Conservation (phyloP, 805 yeast genomes). For the Grigorovia yakushimaensis region DNA sequence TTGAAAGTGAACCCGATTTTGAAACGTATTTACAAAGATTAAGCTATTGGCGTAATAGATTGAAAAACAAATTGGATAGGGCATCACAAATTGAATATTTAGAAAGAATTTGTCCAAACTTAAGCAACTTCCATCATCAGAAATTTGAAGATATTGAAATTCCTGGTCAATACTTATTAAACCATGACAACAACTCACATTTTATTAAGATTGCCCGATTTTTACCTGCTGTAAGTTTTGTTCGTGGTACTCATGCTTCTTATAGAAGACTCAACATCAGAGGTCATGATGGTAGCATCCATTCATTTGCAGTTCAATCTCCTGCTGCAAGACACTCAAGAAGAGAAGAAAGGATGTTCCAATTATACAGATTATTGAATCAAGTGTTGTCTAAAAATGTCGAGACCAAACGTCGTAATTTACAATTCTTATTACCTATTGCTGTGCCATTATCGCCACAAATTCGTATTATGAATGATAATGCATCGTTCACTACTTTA, state of each 20-base stretch:
- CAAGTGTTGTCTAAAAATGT: slow-evolving; percentile 71
- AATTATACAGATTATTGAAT: slow-evolving; percentile 80
- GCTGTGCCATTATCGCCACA: slow-evolving; percentile 94
- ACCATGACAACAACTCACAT: slow-evolving; percentile 81
- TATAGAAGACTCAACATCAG: slow-evolving; percentile 81
- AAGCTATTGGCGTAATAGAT: slow-evolving; percentile 84
- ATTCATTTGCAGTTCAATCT: slow-evolving; percentile 90
- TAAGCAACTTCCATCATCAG: slow-evolving; percentile 96
- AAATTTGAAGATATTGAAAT: slow-evolving; percentile 95
- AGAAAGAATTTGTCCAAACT: slow-evolving; percentile 87
- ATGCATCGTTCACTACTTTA: slow-evolving; percentile 59
- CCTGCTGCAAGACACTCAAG: slow-evolving; percentile 97
- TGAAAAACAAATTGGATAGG: slow-evolving; percentile 86
- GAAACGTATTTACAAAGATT: slow-evolving; percentile 77
- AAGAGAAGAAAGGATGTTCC: slow-evolving; percentile 90
- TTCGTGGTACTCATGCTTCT: slow-evolving; percentile 84
- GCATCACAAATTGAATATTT: slow-evolving; percentile 69
- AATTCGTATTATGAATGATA: slow-evolving; percentile 82
- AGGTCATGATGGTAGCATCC: slow-evolving; percentile 87
- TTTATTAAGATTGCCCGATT: slow-evolving; percentile 90
- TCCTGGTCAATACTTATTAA: slow-evolving; percentile 90
- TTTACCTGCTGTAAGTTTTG: slow-evolving; percentile 76
- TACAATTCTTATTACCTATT: slow-evolving; percentile 77
- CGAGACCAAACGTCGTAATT: slow-evolving; percentile 77
- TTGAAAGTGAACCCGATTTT: slow-evolving; percentile 74